Conservation (phyloP, 2,329 filamentous ascomycete genomes). For the Trichoderma atrobrunneum region DNA sequence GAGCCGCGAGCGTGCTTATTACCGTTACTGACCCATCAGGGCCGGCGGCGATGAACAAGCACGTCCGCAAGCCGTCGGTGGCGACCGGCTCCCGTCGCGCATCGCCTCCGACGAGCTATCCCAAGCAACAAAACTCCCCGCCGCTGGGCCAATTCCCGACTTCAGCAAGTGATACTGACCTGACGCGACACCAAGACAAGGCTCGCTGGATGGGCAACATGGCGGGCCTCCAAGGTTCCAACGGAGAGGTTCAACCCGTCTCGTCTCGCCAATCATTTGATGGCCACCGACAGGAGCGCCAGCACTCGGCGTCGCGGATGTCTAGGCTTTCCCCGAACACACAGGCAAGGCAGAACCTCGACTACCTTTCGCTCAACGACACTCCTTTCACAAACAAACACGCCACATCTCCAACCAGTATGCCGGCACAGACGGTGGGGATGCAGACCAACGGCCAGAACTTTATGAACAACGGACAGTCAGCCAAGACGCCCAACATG, state of each 20-base stretch:
- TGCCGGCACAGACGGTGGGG: conserved; percentile 30
- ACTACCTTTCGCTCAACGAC: conserved; percentile 57
- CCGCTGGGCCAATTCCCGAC: conserved; percentile 40
- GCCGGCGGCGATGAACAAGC: conserved; percentile 11
- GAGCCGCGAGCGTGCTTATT: conserved; percentile 50
- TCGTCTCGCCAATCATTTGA: conserved; percentile 51
- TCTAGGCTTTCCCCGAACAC: conserved; percentile 27
- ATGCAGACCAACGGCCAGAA: background rate
- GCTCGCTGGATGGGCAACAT: conserved; percentile 51
- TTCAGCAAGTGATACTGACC: conserved; percentile 52
- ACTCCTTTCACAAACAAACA: conserved; percentile 46
- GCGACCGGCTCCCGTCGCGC: conserved; percentile 25
- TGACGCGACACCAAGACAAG: conserved; percentile 56
- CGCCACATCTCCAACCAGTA: conserved; percentile 45
- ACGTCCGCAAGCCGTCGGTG: conserved; percentile 26
- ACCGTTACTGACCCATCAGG: conserved; percentile 42
- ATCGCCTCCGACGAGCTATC: conserved; percentile 37
- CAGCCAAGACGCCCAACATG: conserved; percentile 42
- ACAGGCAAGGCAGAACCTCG: conserved; percentile 44
- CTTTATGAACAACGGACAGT: conserved; percentile 22
- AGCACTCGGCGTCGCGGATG: conserved; percentile 45
- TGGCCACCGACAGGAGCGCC: conserved; percentile 45
- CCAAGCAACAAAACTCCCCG: conserved; percentile 40
- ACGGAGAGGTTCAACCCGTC: conserved; percentile 35
- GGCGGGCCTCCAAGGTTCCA: conserved; percentile 8